These are phyloP conservation scores for Carex pumila DNA, from an alignment of 176 grass and related monocot genomes.

Conservation along the genomic window DNA sequence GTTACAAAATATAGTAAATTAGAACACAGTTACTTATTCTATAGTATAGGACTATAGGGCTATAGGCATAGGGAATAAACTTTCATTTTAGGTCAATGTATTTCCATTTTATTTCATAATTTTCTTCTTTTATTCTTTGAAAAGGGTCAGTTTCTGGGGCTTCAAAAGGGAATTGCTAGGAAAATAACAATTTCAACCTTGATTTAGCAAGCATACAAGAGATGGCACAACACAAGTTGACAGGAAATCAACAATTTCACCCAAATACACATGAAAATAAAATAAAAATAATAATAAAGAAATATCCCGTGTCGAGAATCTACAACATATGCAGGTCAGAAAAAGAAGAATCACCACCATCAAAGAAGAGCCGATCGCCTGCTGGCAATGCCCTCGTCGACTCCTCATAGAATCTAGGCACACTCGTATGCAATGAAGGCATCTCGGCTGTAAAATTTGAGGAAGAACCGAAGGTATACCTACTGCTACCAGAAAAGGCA, in stretches of 20 bases:
- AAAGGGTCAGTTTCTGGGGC: background rate
- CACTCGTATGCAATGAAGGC: background rate
- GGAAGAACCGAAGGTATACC: conserved; percentile 14
- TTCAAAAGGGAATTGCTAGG: background rate
- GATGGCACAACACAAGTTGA: background rate
- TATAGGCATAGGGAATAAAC: background rate
- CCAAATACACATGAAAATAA: conserved; percentile 15
- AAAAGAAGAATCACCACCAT: conserved; percentile 34
- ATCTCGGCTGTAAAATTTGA: conserved; percentile 8
- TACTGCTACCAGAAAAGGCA: conserved; percentile 23
- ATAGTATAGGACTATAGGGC: too few species aligned
- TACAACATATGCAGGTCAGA: conserved; percentile 38
- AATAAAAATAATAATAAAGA: background rate
- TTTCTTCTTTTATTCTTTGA: background rate
- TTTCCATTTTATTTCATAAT: background rate
- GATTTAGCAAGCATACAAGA: conserved; percentile 4
- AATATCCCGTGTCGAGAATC: background rate
- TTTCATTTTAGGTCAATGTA: background rate
- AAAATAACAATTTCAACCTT: background rate
- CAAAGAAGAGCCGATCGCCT: conserved; percentile 35
- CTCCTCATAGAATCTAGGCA: conserved; percentile 18
- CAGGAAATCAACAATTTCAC: conserved; percentile 3
- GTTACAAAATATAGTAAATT: background rate
- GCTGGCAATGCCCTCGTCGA: conserved; percentile 1
- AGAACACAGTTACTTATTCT: too few species aligned